Base-by-base conservation (phyloP, 2,329 filamentous ascomycete genomes). In the Botrytis pseudocinerea region DNA sequence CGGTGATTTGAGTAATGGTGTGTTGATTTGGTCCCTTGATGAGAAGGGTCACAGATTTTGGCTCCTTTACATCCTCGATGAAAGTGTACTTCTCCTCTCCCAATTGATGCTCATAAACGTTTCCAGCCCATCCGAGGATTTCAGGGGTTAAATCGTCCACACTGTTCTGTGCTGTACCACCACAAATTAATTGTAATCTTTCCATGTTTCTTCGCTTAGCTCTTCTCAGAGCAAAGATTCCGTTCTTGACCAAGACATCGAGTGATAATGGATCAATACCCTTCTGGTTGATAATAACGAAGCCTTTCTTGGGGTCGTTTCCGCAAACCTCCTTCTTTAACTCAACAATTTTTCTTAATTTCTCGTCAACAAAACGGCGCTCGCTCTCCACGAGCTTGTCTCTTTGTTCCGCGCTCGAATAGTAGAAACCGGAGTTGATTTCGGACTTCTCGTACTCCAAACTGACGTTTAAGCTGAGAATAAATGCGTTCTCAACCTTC, bases 171-270 rank as follows among this genome's bases (percentile, higher is more conserved):
- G 96, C 91, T 70, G 88, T 86, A 80, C 96, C 96, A 73, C 96
- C 96, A 81, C 95, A 98, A 75, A 98, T 90, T 76, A 99, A 90
- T 85, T 99, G 96, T 77, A 99, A 86, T 80, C 96, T 91, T 87
- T 99, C 96, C 96, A 99, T 99, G 86, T 99, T 99, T 82, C 96
- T 92, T 83, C 96, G 89, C 91, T 99, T 99, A 59, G 96, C 96
- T 82, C 96, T 89, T 80, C 96, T 91, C 75, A 99, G 89, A 70
- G 96, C 96, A 77, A 98, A 90, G 79, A 99, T 99, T 78, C 95
- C 95, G 82, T 99, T 98, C 90, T 99, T 99, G 77, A 96, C 95
- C 73, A 99, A 86, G 20, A 99, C 94, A 80, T 99, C 96, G 77
- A 99, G 88, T 71, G 95, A 98, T 75, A 99, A 87, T 35, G 96